phyloP scores from a whole-genome alignment of 495 filamentous ascomycete species.

The Delitschia confertaspora region DNA sequence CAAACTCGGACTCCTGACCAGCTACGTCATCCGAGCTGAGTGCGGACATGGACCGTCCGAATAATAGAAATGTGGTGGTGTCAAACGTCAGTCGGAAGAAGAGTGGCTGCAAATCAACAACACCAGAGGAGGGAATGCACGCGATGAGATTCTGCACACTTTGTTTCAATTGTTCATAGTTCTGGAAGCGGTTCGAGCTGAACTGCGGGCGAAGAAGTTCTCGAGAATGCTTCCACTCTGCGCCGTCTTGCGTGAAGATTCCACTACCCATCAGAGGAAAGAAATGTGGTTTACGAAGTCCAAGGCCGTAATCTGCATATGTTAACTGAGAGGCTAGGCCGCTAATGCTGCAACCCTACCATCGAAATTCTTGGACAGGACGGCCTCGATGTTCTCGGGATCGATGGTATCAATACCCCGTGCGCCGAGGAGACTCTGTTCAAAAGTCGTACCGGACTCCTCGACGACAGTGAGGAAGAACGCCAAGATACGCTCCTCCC shows the following conservation, averaged over 20 bases:
- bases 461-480: conserved; percentile 2
- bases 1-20: conserved; percentile 15
- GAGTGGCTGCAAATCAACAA: conserved; percentile 43
- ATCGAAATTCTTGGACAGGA: conserved; percentile 36
- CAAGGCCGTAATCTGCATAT: conserved; percentile 31
- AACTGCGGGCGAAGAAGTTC: conserved; percentile 51
- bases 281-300: conserved; percentile 29
- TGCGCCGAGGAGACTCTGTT: conserved; percentile 1
- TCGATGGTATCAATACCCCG: conserved; percentile 30
- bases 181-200: conserved; percentile 37
- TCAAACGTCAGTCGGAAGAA: conserved; percentile 44
- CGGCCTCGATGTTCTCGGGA: conserved; percentile 38
- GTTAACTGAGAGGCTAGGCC: no score
- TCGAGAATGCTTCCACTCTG: conserved; percentile 45
- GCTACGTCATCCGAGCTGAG: conserved; percentile 14
- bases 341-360: no score
- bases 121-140: neutral
- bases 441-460: conserved; percentile 1
- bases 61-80: conserved; percentile 40
- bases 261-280: conserved; percentile 42
- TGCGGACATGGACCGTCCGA: conserved; percentile 37
- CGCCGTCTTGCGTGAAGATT: conserved; percentile 49
- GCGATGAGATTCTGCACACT: conserved; percentile 41
- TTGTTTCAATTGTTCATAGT: conserved; percentile 20
- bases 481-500: neutral